Evolutionary conservation across 2,329 filamentous ascomycete species (phyloP), one percentile per base, ranked within the genome.

Genomic region (Helotiales sp.): DNA sequence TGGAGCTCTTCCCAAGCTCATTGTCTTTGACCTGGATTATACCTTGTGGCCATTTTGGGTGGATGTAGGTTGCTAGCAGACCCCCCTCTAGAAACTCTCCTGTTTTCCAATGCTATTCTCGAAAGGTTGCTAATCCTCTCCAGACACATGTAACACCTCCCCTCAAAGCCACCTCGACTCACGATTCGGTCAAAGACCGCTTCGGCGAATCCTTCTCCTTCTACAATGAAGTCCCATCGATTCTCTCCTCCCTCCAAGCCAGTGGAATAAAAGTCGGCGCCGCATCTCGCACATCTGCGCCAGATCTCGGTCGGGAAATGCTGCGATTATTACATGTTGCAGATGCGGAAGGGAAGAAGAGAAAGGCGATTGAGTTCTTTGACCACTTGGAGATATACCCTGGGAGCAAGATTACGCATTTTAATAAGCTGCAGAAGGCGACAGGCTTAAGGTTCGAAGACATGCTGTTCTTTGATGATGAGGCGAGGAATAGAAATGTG

Each of bases 31-130:
- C 79, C 88, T 98, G 70, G 95, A 98, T 84, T 98, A 97, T 84
- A 98, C 96, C 0, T 85, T 98, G n/a, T 98, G 95, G 96, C 93
- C 94, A 4, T 97, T 97, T 81, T 98, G 95, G 95, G 90, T 97
- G 1, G 96, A 98, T 82, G 54, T 57, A 37, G 40, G 54, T 57
- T 1, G 6, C 6, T 6, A 15, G 40, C 5, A 8, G 4, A 13
- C 15, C 6, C 6, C 20, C 13, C 15, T 15, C 13, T 5, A 10
- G 13, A 20, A 5, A 10, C 17, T 45, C 15, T 40, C 34, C 8
- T 5, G 17, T 4, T 20, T 45, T n/a, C 40, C 20, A 4, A 6
- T 20, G 17, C 7, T 45, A 45, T 7, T 1, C 37, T 40, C 6
- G 40, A 45, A 45, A 6, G n/a, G 17, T 10, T 37, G 20, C 54